Base-by-base conservation (phyloP, 1,284 basidiomycete genomes). In the Sanghuangporus weigelae region DNA sequence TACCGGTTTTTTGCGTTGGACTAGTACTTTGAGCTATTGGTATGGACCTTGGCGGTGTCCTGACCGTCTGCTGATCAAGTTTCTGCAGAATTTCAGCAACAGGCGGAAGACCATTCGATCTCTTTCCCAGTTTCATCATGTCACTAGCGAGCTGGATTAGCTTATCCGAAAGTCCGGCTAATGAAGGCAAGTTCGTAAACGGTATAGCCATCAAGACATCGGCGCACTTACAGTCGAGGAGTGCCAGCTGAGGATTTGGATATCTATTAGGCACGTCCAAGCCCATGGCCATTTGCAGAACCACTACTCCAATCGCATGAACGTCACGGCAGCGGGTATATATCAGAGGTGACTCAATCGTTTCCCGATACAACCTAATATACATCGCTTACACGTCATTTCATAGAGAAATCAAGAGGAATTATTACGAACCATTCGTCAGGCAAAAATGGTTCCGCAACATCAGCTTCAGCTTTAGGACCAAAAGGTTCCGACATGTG, bases 201-300 rank as follows among this genome's bases (percentile, higher is more conserved):
- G 1, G 38, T n/a, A n/a, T 35, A 38, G 16, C 3, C 16, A 54
- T 35, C 53, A 8, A 7, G 21, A 36, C 1, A 26, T 39, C 19
- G n/a, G 7, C 7, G 7, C 16, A 62, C 64, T 44, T 63, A 73
- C 74, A 69, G 21, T 69, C 65, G 8, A 66, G 65, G 26, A 77
- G 61, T 0, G 74, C 75, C 5, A 69, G 62, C n/a, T 74, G 71
- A 16, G 72, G 70, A 66, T 78, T 76, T 6, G 72, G 70, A 64
- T 72, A 79, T 31, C 70, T 69, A 2, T 84, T 78, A 60, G 82
- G 81, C 6, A 91, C 86, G 67, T 87, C 81, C 61, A 85, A 74
- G 0, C 91, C 90, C 26, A 89, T 72, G 11, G 92, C 73, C 90
- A 93, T 92, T 73, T 92, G 89, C 57, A 92, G 68, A 40, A 92